Percentiles rank a stretch among this genome's conserved stretches.
phyloP scores from a whole-genome alignment of 192 early-diverging fungal species.

The Spizellomyces punctatus region DNA sequence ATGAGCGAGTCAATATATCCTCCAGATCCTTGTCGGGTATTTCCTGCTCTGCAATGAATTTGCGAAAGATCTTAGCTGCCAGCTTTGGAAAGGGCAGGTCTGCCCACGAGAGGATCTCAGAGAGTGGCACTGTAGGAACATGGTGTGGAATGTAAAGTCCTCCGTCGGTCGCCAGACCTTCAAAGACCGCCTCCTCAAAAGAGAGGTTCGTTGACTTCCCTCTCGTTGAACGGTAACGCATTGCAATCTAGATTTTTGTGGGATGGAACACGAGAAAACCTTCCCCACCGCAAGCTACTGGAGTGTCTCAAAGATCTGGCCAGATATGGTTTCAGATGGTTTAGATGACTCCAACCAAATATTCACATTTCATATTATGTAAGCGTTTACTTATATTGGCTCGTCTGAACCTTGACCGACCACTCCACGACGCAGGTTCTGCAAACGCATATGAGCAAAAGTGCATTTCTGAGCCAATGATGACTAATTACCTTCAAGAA shows the following conservation, averaged over 20 bases:
- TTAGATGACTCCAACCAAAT: too few relatives aligned
- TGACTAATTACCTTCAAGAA: constrained; percentile 26
- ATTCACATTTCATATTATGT: too few relatives aligned
- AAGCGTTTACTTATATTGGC: too few relatives aligned
- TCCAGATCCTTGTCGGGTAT: constrained; percentile 75
- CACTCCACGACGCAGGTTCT: too few relatives aligned
- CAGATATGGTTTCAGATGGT: too few relatives aligned
- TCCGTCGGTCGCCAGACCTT: constrained; percentile 90
- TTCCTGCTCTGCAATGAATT: constrained; percentile 79
- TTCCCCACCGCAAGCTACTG: too few relatives aligned
- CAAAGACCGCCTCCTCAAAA: constrained; percentile 91
- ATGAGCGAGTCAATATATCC: constrained; percentile 70
- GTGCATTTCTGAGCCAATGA: too few relatives aligned
- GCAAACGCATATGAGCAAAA: too few relatives aligned
- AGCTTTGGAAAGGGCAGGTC: constrained; percentile 76
- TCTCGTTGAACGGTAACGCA: constrained; percentile 92
- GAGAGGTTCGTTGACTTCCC: constrained; percentile 58
- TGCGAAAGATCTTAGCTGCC: constrained; percentile 80
- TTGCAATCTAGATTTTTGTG: constrained; percentile 27
- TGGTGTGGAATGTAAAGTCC: constrained; percentile 90
- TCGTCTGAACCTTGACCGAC: too few relatives aligned
- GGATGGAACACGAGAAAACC: too few relatives aligned
- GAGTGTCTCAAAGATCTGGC: too few relatives aligned
- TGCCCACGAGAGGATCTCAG: constrained; percentile 76
- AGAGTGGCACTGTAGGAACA: constrained; percentile 70